These are phyloP conservation scores for Colletotrichum spinosum DNA, from an alignment of 2,329 filamentous ascomycete species.

Conservation along the genomic window DNA sequence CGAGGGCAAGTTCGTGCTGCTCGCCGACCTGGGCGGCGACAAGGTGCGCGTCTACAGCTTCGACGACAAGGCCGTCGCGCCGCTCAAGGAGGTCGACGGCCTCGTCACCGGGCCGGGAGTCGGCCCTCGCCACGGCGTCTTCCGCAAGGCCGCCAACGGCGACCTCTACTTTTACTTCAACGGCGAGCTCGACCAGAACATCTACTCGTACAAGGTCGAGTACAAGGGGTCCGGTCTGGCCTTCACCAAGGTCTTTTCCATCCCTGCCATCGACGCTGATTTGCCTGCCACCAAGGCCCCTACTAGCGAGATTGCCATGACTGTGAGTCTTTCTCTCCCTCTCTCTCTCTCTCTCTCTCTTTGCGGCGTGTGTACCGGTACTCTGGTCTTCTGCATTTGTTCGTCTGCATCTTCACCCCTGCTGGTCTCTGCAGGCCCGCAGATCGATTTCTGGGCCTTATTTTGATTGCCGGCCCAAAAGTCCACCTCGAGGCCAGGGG, in stretches of 20 bases:
- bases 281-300: constrained; percentile 36
- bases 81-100: constrained; percentile 35
- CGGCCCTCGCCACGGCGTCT: constrained; percentile 39
- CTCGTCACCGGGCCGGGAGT: constrained; percentile 35
- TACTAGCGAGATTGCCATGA: constrained; percentile 39
- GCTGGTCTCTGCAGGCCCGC: constrained; percentile 9
- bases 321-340: constrained; percentile 20
- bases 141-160: constrained; percentile 36
- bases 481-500: neutral
- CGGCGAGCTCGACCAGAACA: constrained; percentile 39
- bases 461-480: constrained; percentile 4
- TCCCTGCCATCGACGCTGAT: constrained; percentile 33
- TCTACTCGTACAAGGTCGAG: constrained; percentile 40
- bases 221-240: constrained; percentile 37
- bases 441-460: constrained; percentile 24
- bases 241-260: constrained; percentile 39
- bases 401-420: constrained; percentile 1
- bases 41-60: constrained; percentile 36
- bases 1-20: constrained; percentile 33
- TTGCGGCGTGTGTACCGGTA: too few relatives aligned
- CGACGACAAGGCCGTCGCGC: constrained; percentile 32
- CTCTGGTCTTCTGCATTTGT: neutral
- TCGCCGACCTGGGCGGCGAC: constrained; percentile 36
- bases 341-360: neutral
- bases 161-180: constrained; percentile 40